Conservation (phyloP, 208 protist genomes). For the Crithidia thermophila region DNA sequence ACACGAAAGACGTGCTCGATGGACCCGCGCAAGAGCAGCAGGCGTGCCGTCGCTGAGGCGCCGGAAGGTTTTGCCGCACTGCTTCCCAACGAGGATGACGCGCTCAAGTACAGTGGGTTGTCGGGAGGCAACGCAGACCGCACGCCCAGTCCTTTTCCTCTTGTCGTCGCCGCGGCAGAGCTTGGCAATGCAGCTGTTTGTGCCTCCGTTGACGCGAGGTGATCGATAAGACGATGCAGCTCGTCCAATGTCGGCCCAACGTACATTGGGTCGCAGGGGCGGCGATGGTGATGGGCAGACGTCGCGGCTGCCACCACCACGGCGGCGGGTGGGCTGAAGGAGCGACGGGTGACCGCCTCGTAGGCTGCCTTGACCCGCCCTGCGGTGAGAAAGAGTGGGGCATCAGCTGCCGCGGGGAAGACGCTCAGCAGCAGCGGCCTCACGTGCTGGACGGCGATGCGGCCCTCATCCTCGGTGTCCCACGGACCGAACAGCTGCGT, state of each 20-base stretch:
- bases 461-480: conserved; percentile 54
- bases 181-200: neutral
- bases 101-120: neutral
- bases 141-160: neutral
- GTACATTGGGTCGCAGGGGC: neutral
- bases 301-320: neutral
- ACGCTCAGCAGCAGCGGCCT: conserved; percentile 53
- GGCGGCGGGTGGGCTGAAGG: conserved; percentile 15
- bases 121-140: neutral
- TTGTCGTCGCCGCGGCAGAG: neutral
- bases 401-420: conserved; percentile 32
- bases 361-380: conserved; percentile 22
- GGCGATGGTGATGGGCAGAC: neutral
- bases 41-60: neutral
- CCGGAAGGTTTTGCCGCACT: neutral
- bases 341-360: conserved; percentile 26
- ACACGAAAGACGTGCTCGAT: conserved; percentile 24
- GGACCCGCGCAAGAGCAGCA: conserved; percentile 21
- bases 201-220: conserved; percentile 12
- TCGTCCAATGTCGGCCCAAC: conserved; percentile 40
- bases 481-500: conserved; percentile 60
- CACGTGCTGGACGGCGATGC: conserved; percentile 44
- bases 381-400: conserved; percentile 10
- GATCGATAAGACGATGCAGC: conserved; percentile 44
- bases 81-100: neutral